phyloP scores from a whole-genome alignment of 495 filamentous ascomycete genomes.

The Penicillium diatomitis region DNA sequence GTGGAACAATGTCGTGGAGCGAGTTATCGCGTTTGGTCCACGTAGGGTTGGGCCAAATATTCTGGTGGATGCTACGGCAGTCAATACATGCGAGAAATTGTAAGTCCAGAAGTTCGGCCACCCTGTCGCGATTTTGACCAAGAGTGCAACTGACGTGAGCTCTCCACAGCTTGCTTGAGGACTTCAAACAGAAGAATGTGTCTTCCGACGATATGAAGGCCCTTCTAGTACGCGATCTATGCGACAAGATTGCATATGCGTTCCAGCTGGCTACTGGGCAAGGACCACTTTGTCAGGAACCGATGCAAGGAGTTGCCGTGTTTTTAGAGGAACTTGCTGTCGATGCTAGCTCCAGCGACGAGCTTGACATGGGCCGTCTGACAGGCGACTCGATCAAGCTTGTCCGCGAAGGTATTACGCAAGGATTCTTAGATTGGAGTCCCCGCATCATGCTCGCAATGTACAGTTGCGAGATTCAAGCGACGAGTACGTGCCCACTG shows the following conservation, averaged over 20 bases:
- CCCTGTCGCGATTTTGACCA: not conserved
- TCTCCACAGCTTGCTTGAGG: slow-evolving; percentile 26
- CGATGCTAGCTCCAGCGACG: slow-evolving; percentile 41
- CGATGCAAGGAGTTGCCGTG: slow-evolving; percentile 86
- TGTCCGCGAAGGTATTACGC: slow-evolving; percentile 72
- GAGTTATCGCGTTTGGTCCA: slow-evolving; percentile 84
- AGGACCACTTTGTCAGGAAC: slow-evolving; percentile 88
- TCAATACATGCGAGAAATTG: slow-evolving; percentile 65
- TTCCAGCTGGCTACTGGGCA: slow-evolving; percentile 90
- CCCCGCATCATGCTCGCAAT: slow-evolving; percentile 91
- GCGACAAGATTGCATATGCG: slow-evolving; percentile 82
- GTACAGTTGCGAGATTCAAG: slow-evolving; percentile 97
- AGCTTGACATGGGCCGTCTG: slow-evolving; percentile 69
- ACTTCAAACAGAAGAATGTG: slow-evolving; percentile 24
- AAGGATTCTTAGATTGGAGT: slow-evolving; percentile 91
- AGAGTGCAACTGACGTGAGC: slow-evolving; percentile 4
- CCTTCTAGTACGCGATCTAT: slow-evolving; percentile 63
- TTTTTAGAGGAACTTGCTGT: slow-evolving; percentile 76
- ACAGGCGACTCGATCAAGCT: slow-evolving; percentile 88
- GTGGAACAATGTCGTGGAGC: slow-evolving; percentile 70
- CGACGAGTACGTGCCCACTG: slow-evolving; percentile 55
- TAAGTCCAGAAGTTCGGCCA: slow-evolving; percentile 33
- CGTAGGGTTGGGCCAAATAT: slow-evolving; percentile 79
- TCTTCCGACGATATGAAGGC: slow-evolving; percentile 35
- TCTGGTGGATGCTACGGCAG: slow-evolving; percentile 73